Conservation (phyloP, 495 filamentous ascomycete genomes). For the Aspergillus sclerotiicarbonarius region DNA sequence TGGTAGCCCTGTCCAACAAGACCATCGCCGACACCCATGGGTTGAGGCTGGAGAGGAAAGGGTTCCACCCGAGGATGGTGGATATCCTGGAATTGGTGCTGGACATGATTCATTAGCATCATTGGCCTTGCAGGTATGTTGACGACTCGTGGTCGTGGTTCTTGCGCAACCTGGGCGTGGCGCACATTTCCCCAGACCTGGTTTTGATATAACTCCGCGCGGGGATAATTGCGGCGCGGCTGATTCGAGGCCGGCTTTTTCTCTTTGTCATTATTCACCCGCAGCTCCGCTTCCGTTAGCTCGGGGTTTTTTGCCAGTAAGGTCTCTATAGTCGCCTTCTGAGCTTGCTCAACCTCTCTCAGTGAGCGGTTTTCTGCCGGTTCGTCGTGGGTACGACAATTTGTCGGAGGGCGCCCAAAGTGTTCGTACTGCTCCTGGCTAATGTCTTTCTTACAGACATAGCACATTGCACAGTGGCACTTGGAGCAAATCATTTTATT, state of each 20-base stretch:
- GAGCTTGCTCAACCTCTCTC: conserved; percentile 64
- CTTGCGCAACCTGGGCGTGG: too few relatives aligned
- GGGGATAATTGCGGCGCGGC: neutral
- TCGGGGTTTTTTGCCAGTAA: conserved; percentile 22
- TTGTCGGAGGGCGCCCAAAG: conserved; percentile 40
- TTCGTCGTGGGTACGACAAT: conserved; percentile 65
- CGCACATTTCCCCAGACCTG: neutral
- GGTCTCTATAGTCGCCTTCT: conserved; percentile 51
- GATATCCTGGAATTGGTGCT: too few relatives aligned
- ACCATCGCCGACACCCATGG: too few relatives aligned
- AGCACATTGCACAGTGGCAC: conserved; percentile 62
- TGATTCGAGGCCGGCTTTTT: neutral
- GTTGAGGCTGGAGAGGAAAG: too few relatives aligned
- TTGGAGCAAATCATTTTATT: conserved; percentile 76
- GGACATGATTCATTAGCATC: too few relatives aligned
- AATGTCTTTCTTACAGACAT: conserved; percentile 62
- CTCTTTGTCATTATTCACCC: conserved; percentile 7
- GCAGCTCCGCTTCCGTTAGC: conserved; percentile 21
- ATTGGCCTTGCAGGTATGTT: too few relatives aligned
- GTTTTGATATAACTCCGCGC: neutral
- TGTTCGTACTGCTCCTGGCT: conserved; percentile 24
- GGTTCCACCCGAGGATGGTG: too few relatives aligned
- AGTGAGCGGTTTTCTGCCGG: conserved; percentile 56
- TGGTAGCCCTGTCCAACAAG: too few relatives aligned
- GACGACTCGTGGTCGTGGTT: too few relatives aligned